Evolutionary conservation across 495 filamentous ascomycete species (phyloP).

Genomic region (Hypoxylon rickii): DNA sequence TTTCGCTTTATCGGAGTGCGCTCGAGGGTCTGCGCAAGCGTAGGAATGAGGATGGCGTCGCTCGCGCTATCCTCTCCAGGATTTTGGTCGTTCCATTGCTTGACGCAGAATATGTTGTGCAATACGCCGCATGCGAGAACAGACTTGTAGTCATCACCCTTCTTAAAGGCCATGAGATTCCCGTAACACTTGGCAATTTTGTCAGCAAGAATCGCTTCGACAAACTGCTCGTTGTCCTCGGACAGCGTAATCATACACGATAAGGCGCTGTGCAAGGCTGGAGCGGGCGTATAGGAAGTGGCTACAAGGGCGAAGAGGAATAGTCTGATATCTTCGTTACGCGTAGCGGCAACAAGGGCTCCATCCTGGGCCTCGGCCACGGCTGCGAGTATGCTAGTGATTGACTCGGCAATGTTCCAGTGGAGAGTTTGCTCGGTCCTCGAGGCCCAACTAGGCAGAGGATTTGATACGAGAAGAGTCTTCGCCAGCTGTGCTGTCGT

Average conservation of each 20-base stretch:
- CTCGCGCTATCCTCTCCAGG: conserved; percentile 50
- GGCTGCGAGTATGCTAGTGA: conserved; percentile 49
- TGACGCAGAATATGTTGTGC: conserved; percentile 55
- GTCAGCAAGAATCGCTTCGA: conserved; percentile 47
- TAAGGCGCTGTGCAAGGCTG: conserved; percentile 49
- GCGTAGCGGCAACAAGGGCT: conserved; percentile 54
- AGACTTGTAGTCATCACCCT: conserved; percentile 40
- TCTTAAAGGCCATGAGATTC: conserved; percentile 42
- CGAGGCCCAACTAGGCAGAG: conserved; percentile 46
- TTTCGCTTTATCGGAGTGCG: conserved; percentile 27
- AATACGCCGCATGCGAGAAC: conserved; percentile 56
- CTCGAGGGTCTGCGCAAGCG: conserved; percentile 45
- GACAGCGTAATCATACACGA: conserved; percentile 58
- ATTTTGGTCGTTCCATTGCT: conserved; percentile 54
- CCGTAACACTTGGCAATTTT: conserved; percentile 44
- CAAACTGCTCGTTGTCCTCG: conserved; percentile 57
- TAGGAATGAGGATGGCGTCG: conserved; percentile 53
- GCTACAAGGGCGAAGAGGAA: conserved; percentile 57
- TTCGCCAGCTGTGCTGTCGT: conserved; percentile 45
- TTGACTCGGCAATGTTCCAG: conserved; percentile 54
- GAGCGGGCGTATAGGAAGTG: conserved; percentile 36
- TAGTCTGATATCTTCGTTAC: conserved; percentile 48
- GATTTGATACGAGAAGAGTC: conserved; percentile 44
- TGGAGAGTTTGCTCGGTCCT: conserved; percentile 55
- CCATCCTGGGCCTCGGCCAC: conserved; percentile 59